Evolutionary conservation across 2,329 filamentous ascomycete species (phyloP).

Genomic region (Ascochyta rabiei): DNA sequence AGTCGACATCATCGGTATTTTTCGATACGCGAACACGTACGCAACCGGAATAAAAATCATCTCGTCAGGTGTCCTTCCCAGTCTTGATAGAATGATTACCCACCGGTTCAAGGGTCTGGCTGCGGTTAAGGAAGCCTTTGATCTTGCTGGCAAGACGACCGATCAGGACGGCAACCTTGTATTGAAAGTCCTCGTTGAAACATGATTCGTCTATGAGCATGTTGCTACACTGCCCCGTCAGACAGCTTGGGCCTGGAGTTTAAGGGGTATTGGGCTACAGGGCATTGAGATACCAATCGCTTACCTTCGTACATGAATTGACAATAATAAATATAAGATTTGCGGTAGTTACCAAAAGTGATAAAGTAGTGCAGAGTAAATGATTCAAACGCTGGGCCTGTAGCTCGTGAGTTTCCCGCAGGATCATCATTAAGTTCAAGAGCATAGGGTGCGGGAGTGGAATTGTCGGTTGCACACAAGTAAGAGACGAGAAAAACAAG

Average conservation of each 20-base stretch:
- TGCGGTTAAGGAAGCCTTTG: slow-evolving; percentile 59
- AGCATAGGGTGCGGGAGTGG: background rate
- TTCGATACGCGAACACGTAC: slow-evolving; percentile 62
- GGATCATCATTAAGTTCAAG: background rate
- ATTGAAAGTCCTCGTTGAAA: slow-evolving; percentile 56
- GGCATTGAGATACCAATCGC: slow-evolving; percentile 12
- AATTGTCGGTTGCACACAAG: background rate
- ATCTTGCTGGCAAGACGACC: slow-evolving; percentile 56
- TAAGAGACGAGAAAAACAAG: background rate
- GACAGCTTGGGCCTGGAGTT: slow-evolving; percentile 3
- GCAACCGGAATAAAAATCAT: slow-evolving; percentile 61
- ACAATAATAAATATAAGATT: background rate
- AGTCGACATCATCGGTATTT: slow-evolving; percentile 64
- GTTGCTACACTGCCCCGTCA: background rate
- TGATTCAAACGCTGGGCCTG: background rate
- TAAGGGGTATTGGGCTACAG: background rate
- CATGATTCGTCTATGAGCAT: slow-evolving; percentile 16
- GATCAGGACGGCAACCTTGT: slow-evolving; percentile 60
- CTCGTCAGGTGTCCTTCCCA: slow-evolving; percentile 56
- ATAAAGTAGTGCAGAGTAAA: background rate
- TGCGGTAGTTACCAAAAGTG: background rate
- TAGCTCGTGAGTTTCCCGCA: background rate
- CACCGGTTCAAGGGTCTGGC: slow-evolving; percentile 56
- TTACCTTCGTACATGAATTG: background rate
- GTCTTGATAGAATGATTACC: slow-evolving; percentile 60